These are phyloP conservation scores for Coemansia sp. DNA, from an alignment of 192 early-diverging fungal species.

Conservation along the genomic window DNA sequence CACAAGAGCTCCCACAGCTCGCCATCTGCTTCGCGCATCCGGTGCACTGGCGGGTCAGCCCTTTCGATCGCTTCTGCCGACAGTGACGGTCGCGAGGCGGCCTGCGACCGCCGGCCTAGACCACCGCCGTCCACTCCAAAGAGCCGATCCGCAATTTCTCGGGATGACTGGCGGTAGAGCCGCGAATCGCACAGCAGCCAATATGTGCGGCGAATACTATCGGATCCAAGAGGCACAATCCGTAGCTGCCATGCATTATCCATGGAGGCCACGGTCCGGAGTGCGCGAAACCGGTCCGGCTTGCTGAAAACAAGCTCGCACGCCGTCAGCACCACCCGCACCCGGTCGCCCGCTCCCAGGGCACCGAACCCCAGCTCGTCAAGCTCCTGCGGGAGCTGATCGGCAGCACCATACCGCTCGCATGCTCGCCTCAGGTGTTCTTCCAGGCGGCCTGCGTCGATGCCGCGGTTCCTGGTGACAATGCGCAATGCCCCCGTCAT, in stretches of 20 bases:
- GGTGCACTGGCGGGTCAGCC: conserved; percentile 16
- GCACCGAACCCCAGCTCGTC: conserved; percentile 8
- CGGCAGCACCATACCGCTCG: conserved; percentile 4
- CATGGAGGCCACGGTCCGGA: too few species aligned
- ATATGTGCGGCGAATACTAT: conserved; percentile 15
- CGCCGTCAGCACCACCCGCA: conserved; percentile 13
- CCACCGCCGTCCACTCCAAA: too few species aligned
- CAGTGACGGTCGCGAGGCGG: too few species aligned
- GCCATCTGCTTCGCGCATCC: conserved; percentile 22
- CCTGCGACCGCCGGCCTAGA: too few species aligned
- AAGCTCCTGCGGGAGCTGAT: not conserved
- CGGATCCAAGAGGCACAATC: conserved; percentile 7
- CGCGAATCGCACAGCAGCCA: conserved; percentile 20
- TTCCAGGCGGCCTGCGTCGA: conserved; percentile 7
- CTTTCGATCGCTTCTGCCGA: conserved; percentile 6
- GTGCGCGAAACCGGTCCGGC: conserved; percentile 13
- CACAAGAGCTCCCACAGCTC: conserved; percentile 37
- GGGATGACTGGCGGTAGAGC: conserved; percentile 24
- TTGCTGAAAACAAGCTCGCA: conserved; percentile 20
- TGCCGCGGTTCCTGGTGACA: conserved; percentile 10
- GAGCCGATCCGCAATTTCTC: conserved; percentile 11
- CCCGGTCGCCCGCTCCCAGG: conserved; percentile 12
- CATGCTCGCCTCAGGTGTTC: conserved; percentile 14
- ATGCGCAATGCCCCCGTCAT: conserved; percentile 12
- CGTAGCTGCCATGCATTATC: conserved; percentile 4